Base-by-base conservation (phyloP, 2,329 filamentous ascomycete species). In the Aplosporella prunicola region DNA sequence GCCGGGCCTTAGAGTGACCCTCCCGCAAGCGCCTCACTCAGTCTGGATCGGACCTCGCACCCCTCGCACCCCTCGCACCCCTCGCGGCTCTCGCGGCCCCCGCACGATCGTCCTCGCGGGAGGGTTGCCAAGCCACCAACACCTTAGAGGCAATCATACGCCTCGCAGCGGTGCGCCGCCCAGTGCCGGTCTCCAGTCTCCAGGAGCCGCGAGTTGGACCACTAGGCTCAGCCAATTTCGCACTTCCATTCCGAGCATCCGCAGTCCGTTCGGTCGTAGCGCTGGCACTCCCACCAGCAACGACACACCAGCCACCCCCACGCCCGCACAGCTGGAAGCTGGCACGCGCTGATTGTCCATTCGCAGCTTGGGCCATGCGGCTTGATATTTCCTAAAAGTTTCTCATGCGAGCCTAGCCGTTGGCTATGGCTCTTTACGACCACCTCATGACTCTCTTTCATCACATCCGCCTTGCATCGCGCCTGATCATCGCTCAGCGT, bases 11-110 rank as follows among this genome's bases (percentile, higher is more conserved):
- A 50, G 53, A 17, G 47, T 58, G 14, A n/a, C n/a, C n/a, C 41
- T 54, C 8, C 56, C 58, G 24, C 51, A 50, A 2, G 47, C 52
- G 20, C 55, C 55, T 20, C 52, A 51, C 25, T 47, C 56, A 5
- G 48, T 51, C 13, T 60, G 57, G 57, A 51, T 47, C 8, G 47
- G 42, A 14, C 45, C 48, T 22, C 51, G 53, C 1, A n/a, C 35
- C 13, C 46, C 47, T 35, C 53, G 55, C 23, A 54, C 54, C 11
- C 55, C 59, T 34, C 49, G 52, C 32, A 50, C 55, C 20, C 51
- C 55, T 16, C 56, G 55, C 7, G 47, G 55, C 13, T 44, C 57
- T 25, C 32, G 44, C 13, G 35, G 20, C 39, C 30, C 31, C 9
- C 20, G 20, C 9, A 40, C 11, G 36, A 35, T 5, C 18, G 35